Conservation (phyloP, 2,329 filamentous ascomycete species). For the Calonectria pseudoreteaudii region DNA sequence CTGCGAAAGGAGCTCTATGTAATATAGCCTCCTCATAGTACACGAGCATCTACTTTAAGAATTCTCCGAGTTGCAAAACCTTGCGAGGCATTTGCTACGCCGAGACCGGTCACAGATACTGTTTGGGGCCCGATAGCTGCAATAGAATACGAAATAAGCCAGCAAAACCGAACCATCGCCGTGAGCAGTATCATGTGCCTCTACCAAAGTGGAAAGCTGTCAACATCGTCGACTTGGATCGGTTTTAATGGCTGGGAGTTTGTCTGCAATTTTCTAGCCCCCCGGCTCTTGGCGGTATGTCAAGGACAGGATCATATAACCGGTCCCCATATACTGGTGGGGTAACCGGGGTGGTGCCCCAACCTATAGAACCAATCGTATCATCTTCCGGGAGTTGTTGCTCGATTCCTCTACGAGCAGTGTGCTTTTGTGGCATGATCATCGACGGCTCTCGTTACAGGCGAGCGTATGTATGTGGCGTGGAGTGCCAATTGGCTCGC, state of each 20-base stretch:
- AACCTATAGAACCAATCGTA: background rate
- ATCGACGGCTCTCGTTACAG: background rate
- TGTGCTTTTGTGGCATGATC: background rate
- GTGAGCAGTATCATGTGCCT: background rate
- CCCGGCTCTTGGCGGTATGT: too few relatives aligned
- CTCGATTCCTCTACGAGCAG: background rate
- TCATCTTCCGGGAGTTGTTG: background rate
- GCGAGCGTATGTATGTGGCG: background rate
- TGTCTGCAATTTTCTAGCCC: background rate
- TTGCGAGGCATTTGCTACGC: background rate
- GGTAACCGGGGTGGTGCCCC: background rate
- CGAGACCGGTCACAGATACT: background rate
- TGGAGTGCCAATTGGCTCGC: background rate
- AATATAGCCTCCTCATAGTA: background rate
- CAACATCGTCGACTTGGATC: background rate
- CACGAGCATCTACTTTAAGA: background rate
- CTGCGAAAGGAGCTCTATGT: too few relatives aligned
- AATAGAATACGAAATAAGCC: background rate
- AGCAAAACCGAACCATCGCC: background rate
- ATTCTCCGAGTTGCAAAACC: background rate
- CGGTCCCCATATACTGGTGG: background rate
- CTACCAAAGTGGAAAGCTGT: background rate
- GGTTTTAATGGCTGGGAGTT: background rate
- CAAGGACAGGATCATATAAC: background rate
- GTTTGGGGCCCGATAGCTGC: background rate